Evolutionary conservation across 305 asterid species (phyloP).

Genomic region (Fraxinus greggii): DNA sequence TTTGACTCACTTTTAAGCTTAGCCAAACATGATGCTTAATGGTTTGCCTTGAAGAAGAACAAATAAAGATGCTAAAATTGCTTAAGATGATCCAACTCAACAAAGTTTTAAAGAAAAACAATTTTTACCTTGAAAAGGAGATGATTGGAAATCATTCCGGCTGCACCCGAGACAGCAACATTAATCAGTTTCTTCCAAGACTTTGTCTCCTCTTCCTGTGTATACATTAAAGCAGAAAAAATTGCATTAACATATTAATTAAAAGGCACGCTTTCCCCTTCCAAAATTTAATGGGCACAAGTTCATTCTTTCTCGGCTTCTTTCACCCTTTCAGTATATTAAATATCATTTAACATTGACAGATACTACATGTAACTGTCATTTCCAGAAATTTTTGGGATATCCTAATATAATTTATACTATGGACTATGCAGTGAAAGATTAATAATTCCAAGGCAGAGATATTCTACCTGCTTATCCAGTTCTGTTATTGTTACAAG

Average conservation of each 20-base stretch:
- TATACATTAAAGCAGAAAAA: not conserved
- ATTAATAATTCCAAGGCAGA: not conserved
- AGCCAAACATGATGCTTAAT: not conserved
- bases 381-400: not conserved
- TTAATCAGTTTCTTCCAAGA: slow-evolving; percentile 90
- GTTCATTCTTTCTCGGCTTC: not conserved
- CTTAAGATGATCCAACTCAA: not conserved
- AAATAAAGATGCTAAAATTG: not conserved
- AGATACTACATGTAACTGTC: not conserved
- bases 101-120: not conserved
- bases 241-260: not conserved
- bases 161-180: slow-evolving; percentile 91
- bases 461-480: not conserved
- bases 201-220: slow-evolving; percentile 84
- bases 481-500: not conserved
- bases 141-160: slow-evolving; percentile 96
- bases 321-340: not conserved
- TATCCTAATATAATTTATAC: not conserved
- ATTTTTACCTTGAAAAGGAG: slow-evolving; percentile 81
- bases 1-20: not conserved
- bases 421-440: not conserved
- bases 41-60: not conserved
- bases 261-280: not conserved
- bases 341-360: not conserved
- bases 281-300: not conserved